These are phyloP conservation scores for Cytospora chrysosperma DNA, from an alignment of 2,329 filamentous ascomycete species.

Conservation along the genomic window DNA sequence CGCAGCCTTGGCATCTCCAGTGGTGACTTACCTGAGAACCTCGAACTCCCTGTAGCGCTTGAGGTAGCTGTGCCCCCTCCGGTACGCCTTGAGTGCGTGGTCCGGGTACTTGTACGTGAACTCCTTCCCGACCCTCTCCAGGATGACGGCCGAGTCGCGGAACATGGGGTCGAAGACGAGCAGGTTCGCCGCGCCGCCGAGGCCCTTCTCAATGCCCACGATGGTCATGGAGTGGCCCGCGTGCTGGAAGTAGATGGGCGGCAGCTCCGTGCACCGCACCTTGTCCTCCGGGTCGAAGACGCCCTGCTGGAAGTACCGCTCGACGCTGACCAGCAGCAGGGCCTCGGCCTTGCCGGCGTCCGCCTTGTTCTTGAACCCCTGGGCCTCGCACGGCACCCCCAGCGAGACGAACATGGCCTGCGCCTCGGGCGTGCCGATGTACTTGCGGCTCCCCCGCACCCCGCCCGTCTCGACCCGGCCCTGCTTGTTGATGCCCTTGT, in stretches of 20 bases:
- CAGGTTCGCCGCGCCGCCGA: constrained; percentile 64
- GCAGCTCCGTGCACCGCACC: constrained; percentile 68
- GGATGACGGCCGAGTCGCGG: constrained; percentile 64
- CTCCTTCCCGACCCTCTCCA: constrained; percentile 52
- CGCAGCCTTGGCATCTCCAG: no score
- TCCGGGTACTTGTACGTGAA: constrained; percentile 48
- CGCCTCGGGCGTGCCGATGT: constrained; percentile 92
- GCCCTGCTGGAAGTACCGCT: constrained; percentile 70
- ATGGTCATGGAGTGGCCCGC: constrained; percentile 89
- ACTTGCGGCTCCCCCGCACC: constrained; percentile 85
- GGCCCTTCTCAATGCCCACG: constrained; percentile 73
- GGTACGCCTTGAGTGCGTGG: constrained; percentile 68
- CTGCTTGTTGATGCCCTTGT: constrained; percentile 73
- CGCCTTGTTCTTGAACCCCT: constrained; percentile 54
- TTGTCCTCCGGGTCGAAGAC: constrained; percentile 52
- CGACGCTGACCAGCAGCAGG: constrained; percentile 65
- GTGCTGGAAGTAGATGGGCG: constrained; percentile 90
- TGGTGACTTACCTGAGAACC: constrained; percentile 58
- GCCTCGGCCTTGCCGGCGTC: constrained; percentile 46
- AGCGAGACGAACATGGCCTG: constrained; percentile 74
- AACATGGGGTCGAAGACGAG: constrained; percentile 89
- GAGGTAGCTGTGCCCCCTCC: constrained; percentile 67
- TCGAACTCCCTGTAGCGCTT: constrained; percentile 76
- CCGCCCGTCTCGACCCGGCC: constrained; percentile 82
- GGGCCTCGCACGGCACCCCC: constrained; percentile 66